Evolutionary conservation across 345 rosid genomes (phyloP), one percentile per base, ranked within the genome.

Genomic region (Euphorbia tirucalli): DNA sequence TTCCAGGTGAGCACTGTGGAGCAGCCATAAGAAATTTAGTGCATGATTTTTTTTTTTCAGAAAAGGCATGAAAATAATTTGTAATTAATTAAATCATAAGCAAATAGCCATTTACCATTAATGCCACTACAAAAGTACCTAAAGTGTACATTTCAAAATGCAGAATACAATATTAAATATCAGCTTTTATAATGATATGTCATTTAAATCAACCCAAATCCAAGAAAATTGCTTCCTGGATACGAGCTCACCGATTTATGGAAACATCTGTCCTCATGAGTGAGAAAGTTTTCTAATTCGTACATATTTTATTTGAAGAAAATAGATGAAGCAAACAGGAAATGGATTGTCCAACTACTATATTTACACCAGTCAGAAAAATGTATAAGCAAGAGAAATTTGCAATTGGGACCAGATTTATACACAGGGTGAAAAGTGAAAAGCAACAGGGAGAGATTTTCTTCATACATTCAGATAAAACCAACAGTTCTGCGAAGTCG

Each of bases 1-100:
- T 78, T 95, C 98, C 73, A 95, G 83, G 81, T 95, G 98, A 31
- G 99, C 96, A 80, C 97, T 95, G 83, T 65, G 46, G 5, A 71
- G 62, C 39, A 71, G 49, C 37, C 69, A 73, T 2, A 46, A 25
- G 15, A 71, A 68, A 50, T 75, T 35, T 52, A 28, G 65, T 22
- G 13, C 37, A 39, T n/a, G 11, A 11, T 46, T 16, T 3, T 11
- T 46, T 11, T 13, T 46, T 46, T 46, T 16, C 52, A 46, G 18
- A 46, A 41, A 46, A 46, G 64, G 55, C 2, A 11, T 19, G 19
- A 44, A 41, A 71, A 25, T 21, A 71, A 25, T 24, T 13, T 3
- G 1, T 11, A 25, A 61, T 9, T 46, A 10, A 27, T 15, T 46
- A 15, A 44, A 19, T 39, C 1, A 2, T 3, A 22, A 18, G 11